Percentiles rank a stretch among this genome's conserved stretches.
These are phyloP conservation scores for Beauveria sp. DNA, from an alignment of 2,329 filamentous ascomycete species.

Conservation along the genomic window DNA sequence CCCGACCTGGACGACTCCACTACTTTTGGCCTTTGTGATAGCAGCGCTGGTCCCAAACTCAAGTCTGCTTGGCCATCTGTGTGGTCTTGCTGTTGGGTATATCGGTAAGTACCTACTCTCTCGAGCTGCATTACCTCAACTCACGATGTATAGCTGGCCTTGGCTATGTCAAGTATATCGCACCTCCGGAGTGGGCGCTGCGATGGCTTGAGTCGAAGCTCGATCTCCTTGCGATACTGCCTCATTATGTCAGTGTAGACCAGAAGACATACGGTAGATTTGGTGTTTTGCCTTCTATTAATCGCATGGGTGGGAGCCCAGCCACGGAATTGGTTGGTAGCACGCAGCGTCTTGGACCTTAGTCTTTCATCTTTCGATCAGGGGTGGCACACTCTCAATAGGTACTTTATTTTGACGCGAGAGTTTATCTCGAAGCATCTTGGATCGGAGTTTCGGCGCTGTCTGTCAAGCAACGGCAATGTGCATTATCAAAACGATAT, in stretches of 20 bases:
- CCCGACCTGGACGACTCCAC: constrained; percentile 84
- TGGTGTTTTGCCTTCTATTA: constrained; percentile 66
- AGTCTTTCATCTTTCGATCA: constrained; percentile 19
- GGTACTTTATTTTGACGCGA: background rate
- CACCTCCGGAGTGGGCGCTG: constrained; percentile 80
- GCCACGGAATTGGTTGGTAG: constrained; percentile 53
- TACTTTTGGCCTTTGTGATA: constrained; percentile 68
- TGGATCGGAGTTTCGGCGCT: constrained; percentile 4
- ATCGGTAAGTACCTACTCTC: constrained; percentile 52
- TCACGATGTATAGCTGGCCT: constrained; percentile 56
- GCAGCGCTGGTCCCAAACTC: constrained; percentile 72
- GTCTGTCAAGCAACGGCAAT: background rate
- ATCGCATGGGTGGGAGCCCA: constrained; percentile 32
- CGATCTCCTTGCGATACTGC: constrained; percentile 74
- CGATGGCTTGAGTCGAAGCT: constrained; percentile 85
- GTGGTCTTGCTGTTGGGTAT: constrained; percentile 78
- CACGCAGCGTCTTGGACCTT: constrained; percentile 63
- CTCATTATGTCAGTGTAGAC: constrained; percentile 89
- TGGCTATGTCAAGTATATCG: constrained; percentile 82
- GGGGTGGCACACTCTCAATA: background rate
- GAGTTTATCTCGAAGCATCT: background rate
- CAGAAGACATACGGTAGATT: constrained; percentile 94
- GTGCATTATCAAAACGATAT: background rate
- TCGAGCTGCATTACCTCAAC: background rate
- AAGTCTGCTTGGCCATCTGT: constrained; percentile 80